Base-by-base conservation (phyloP, 1,284 basidiomycete genomes). In the Leccinum variabile region DNA sequence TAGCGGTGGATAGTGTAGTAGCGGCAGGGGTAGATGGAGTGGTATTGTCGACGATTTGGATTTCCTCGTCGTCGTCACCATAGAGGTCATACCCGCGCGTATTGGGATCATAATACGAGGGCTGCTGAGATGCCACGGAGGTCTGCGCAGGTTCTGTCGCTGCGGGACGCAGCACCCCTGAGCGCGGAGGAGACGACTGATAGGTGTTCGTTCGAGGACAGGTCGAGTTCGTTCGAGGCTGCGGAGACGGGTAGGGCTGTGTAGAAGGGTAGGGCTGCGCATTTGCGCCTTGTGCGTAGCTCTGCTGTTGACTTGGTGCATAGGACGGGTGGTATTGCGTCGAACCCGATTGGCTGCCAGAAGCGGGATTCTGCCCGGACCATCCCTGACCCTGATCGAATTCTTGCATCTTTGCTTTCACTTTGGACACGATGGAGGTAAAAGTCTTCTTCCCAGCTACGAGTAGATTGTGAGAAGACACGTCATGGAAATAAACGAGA, bases 341-440 rank as follows among this genome's bases (percentile, higher is more conserved):
- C 16, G 56, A 5, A 13, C 3, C 41, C 9, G 44, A 14, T 52
- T 50, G 68, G 13, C 44, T 54, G 1, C 57, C 50, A 55, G 60
- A 39, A 1, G 53, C 37, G 10, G 35, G 33, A 11, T 59, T 46
- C 59, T 70, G 68, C 14, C 22, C 64, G 11, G 63, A 62, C 59
- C 78, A 74, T 37, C 70, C 69, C 53, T 73, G 67, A 16, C 73
- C 71, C 66, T 85, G 83, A 44, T 92, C 89, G 64, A 86, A 85
- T 68, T 92, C 91, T 69, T 89, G 86, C 66, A 92, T 86, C 81
- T 92, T 92, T n/a, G 89, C 85, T 70, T 86, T 91, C 55, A 91
- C 88, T 71, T 88, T 92, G 35, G 84, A 85, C 54, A 92, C 79
- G 35, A 93, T 75, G 10, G 79, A 83, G 54, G 82, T 85, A 74